Percentiles rank a stretch among this genome's conserved stretches.
Conservation (phyloP, 352 stramenopile genomes). For the Saprolegnia parasitica region DNA sequence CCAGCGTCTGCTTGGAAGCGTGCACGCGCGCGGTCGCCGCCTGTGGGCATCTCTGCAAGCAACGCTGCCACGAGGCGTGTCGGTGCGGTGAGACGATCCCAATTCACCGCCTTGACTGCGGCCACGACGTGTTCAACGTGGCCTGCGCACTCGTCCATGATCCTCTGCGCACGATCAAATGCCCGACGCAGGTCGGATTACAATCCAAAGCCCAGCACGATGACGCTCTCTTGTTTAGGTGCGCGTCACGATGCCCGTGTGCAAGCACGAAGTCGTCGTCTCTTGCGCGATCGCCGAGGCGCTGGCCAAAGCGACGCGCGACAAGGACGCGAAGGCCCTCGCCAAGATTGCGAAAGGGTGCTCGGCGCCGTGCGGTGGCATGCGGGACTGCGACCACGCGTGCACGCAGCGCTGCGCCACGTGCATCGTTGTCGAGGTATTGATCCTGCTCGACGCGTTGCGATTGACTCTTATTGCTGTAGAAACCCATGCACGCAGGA, state of each 20-base stretch:
- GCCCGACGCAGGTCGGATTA: neutral
- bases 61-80: slow-evolving; percentile 9
- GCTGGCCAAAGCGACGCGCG: neutral
- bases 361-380: neutral
- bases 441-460: too few relatives aligned
- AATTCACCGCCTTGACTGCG: neutral
- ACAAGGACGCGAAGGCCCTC: neutral
- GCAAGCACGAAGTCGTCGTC: neutral
- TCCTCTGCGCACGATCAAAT: neutral
- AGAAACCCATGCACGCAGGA: neutral
- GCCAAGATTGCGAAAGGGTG: neutral
- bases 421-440: neutral
- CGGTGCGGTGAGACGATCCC: neutral
- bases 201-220: neutral
- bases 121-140: slow-evolving; percentile 16
- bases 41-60: slow-evolving; percentile 28
- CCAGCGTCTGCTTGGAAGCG: slow-evolving; percentile 14
- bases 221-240: neutral
- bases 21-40: slow-evolving; percentile 3
- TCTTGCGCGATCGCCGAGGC: neutral
- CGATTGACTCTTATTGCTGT: too few relatives aligned
- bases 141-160: neutral
- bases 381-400: slow-evolving; percentile 9
- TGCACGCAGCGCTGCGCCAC: neutral
- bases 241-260: neutral